These are phyloP conservation scores for Candida ponderosae DNA, from an alignment of 805 yeast genomes.

Conservation along the genomic window DNA sequence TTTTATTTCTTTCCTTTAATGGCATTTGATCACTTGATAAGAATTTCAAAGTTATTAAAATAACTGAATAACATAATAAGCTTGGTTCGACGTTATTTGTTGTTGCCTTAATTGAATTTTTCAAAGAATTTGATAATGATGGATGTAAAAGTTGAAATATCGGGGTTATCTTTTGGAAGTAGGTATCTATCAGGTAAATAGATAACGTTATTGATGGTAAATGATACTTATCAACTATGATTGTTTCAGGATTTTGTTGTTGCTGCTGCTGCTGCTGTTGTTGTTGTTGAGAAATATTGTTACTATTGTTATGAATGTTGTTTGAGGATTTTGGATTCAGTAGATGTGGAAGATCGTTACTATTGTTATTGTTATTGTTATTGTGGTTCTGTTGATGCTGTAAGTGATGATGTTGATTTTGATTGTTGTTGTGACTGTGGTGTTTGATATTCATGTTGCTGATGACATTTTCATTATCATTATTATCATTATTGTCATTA, in stretches of 20 bases:
- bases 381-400: too few species aligned
- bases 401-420: too few species aligned
- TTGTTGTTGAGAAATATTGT: too few species aligned
- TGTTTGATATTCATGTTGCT: not conserved
- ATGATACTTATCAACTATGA: slow-evolving; percentile 1
- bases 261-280: not conserved
- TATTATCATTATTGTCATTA: too few species aligned
- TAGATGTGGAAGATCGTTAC: too few species aligned
- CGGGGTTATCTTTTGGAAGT: slow-evolving; percentile 12
- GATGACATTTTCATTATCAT: not conserved
- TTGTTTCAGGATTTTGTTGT: not conserved
- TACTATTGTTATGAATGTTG: too few species aligned
- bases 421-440: too few species aligned
- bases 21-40: slow-evolving; percentile 12
- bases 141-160: slow-evolving; percentile 17
- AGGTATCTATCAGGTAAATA: slow-evolving; percentile 10
- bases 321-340: too few species aligned
- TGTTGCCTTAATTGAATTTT: slow-evolving; percentile 3
- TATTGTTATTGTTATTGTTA: too few species aligned
- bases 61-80: slow-evolving; percentile 10
- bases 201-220: slow-evolving; percentile 11
- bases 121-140: slow-evolving; percentile 5
- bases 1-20: slow-evolving; percentile 2
- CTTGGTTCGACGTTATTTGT: slow-evolving; percentile 11
- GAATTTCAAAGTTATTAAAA: slow-evolving; percentile 14